phyloP scores from a whole-genome alignment of 2,329 filamentous ascomycete species.

The Xylaria sp. region DNA sequence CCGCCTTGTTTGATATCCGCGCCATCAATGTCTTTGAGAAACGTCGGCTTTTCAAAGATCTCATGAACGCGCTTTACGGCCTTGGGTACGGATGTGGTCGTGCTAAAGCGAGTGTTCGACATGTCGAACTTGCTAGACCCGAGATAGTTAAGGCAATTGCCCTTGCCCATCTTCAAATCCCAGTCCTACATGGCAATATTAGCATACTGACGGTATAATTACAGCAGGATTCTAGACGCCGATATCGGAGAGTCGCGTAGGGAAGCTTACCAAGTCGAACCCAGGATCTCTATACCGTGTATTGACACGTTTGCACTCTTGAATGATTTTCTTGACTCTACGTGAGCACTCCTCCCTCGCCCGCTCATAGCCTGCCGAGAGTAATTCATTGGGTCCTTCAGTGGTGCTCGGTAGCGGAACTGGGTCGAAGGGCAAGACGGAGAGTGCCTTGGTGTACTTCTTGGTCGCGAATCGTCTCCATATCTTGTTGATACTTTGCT shows the following conservation, averaged over 20 bases:
- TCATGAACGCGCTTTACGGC: slow-evolving; percentile 80
- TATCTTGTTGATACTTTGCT: slow-evolving; percentile 73
- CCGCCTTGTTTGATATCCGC: slow-evolving; percentile 82
- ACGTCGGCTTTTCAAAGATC: slow-evolving; percentile 79
- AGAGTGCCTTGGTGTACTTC: slow-evolving; percentile 73
- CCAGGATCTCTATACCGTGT: slow-evolving; percentile 79
- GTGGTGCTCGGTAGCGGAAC: slow-evolving; percentile 62
- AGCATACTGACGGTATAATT: slow-evolving; percentile 48
- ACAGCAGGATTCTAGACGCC: background rate
- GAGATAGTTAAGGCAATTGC: slow-evolving; percentile 65
- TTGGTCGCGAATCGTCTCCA: slow-evolving; percentile 71
- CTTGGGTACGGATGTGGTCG: slow-evolving; percentile 68
- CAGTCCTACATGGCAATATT: slow-evolving; percentile 60
- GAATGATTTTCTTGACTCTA: slow-evolving; percentile 70
- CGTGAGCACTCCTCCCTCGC: slow-evolving; percentile 72
- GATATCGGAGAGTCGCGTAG: slow-evolving; percentile 51
- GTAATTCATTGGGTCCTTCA: slow-evolving; percentile 68
- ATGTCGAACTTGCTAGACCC: slow-evolving; percentile 65
- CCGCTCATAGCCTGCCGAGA: slow-evolving; percentile 70
- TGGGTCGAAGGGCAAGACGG: slow-evolving; percentile 73
- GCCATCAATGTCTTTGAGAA: slow-evolving; percentile 72
- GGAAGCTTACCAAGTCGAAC: slow-evolving; percentile 65
- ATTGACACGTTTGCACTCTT: slow-evolving; percentile 78
- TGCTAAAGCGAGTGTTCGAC: slow-evolving; percentile 56
- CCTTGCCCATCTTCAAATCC: slow-evolving; percentile 74